Conservation (phyloP, 176 grass and related monocot species). For the Oryza meyeriana region DNA sequence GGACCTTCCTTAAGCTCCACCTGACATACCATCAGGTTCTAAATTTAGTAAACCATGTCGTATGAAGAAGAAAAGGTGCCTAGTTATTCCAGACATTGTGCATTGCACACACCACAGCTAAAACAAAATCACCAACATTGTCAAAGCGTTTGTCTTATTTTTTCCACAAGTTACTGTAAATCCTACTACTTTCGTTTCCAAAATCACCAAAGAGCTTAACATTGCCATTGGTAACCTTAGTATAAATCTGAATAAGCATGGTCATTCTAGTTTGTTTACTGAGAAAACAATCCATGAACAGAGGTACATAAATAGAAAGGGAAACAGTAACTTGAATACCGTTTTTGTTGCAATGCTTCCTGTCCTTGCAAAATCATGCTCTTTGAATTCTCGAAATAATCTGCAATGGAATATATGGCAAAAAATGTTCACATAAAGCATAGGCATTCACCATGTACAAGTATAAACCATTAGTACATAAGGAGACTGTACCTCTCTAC, state of each 20-base stretch:
- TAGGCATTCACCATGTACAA: not conserved
- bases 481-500: constrained; percentile 60
- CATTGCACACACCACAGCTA: no score
- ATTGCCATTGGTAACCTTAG: not conserved
- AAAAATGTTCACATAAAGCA: not conserved
- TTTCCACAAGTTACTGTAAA: not conserved
- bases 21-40: constrained; percentile 25
- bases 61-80: not conserved
- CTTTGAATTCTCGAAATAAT: constrained; percentile 72
- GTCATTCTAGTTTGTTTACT: not conserved
- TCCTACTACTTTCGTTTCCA: not conserved
- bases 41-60: not conserved
- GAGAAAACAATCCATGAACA: not conserved
- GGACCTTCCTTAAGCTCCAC: constrained; percentile 94
- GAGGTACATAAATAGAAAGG: not conserved
- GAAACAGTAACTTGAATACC: constrained; percentile 34
- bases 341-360: constrained; percentile 65
- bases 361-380: constrained; percentile 82
- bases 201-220: not conserved
- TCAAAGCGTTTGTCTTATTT: not conserved
- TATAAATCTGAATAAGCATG: not conserved
- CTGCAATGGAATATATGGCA: constrained; percentile 30
- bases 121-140: no score
- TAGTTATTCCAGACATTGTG: not conserved
- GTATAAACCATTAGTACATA: constrained; percentile 2